phyloP scores from a whole-genome alignment of 2,329 filamentous ascomycete species.

The Curvularia sp. region DNA sequence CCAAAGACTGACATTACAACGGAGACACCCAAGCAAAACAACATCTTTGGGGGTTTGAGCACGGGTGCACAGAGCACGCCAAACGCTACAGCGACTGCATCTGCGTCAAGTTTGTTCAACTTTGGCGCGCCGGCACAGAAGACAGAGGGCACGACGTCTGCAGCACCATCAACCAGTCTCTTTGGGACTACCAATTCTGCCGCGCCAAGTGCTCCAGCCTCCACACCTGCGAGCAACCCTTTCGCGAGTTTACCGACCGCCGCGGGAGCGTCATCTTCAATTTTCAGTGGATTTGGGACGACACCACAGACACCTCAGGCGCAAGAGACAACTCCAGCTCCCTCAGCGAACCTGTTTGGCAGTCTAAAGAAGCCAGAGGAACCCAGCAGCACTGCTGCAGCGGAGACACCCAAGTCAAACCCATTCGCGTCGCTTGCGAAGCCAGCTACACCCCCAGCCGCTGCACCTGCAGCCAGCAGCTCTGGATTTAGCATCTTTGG shows the following conservation, averaged over 20 bases:
- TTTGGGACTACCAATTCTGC: constrained; percentile 21
- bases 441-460: constrained; percentile 19
- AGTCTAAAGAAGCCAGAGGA: constrained; percentile 27
- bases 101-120: constrained; percentile 24
- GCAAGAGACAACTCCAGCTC: constrained; percentile 18
- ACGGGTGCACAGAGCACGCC: constrained; percentile 23
- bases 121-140: constrained; percentile 25
- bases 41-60: constrained; percentile 22
- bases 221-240: constrained; percentile 23
- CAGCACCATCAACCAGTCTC: constrained; percentile 23
- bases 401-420: constrained; percentile 30
- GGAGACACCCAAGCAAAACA: constrained; percentile 18
- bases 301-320: constrained; percentile 22
- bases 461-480: constrained; percentile 16
- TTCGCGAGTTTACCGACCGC: constrained; percentile 26
- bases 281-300: constrained; percentile 17
- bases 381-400: constrained; percentile 12
- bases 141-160: constrained; percentile 18
- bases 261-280: constrained; percentile 12
- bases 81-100: constrained; percentile 20
- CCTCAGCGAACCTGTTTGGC: constrained; percentile 26
- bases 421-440: constrained; percentile 30
- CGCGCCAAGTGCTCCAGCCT: constrained; percentile 10
- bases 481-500: constrained; percentile 28
- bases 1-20: constrained; percentile 21